Conservation (phyloP, 2,329 filamentous ascomycete species). For the Trichoderma sp. region DNA sequence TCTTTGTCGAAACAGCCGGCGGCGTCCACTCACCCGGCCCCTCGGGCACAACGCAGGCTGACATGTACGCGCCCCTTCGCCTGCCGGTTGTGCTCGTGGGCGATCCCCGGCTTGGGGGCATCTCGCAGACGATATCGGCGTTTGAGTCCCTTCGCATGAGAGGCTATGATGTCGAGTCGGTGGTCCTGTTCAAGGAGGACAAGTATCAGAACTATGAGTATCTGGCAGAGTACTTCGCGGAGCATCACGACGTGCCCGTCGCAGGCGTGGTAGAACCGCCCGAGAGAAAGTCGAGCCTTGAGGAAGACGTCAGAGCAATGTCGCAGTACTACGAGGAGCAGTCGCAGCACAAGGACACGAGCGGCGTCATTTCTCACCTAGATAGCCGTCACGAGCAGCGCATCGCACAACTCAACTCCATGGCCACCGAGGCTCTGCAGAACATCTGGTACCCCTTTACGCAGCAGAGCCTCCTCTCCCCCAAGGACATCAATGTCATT, state of each 20-base stretch:
- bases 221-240: constrained; percentile 66
- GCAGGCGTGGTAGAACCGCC: constrained; percentile 64
- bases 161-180: constrained; percentile 73
- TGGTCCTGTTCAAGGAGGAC: constrained; percentile 69
- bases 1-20: constrained; percentile 79
- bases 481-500: constrained; percentile 69
- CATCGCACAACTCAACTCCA: constrained; percentile 60
- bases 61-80: constrained; percentile 74
- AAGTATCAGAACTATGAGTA: constrained; percentile 70
- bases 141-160: constrained; percentile 77
- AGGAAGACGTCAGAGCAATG: constrained; percentile 61
- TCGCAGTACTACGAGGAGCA: constrained; percentile 61
- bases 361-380: constrained; percentile 54
- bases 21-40: constrained; percentile 80
- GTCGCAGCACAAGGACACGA: constrained; percentile 44
- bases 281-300: constrained; percentile 40
- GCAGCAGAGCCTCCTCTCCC: constrained; percentile 67
- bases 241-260: constrained; percentile 59
- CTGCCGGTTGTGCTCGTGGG: constrained; percentile 73
- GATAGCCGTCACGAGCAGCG: constrained; percentile 57
- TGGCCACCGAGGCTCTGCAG: constrained; percentile 62
- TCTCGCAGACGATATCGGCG: constrained; percentile 77
- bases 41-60: constrained; percentile 74
- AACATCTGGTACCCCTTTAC: constrained; percentile 88
- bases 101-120: constrained; percentile 75